Percentiles rank a stretch among this genome's conserved stretches.
Evolutionary conservation across 2,329 filamentous ascomycete genomes (phyloP).

Genomic region (Fusarium sp.): DNA sequence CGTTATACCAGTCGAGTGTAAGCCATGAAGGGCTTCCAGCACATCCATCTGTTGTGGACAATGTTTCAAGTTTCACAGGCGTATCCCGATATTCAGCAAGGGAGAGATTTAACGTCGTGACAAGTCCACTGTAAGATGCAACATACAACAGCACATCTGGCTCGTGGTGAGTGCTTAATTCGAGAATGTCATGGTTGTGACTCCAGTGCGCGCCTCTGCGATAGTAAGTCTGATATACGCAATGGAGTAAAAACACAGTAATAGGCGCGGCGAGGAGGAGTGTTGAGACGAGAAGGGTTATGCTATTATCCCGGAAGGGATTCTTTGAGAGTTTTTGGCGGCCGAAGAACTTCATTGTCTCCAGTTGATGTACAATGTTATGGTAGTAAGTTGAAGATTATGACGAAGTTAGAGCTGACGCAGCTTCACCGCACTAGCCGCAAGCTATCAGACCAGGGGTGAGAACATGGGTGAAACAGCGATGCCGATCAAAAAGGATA

Average conservation of each 20-base stretch:
- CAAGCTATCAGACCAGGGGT: neutral
- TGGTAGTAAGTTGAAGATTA: neutral
- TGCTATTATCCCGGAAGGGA: conserved; percentile 6
- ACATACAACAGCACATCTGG: conserved; percentile 52
- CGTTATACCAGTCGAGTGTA: conserved; percentile 60
- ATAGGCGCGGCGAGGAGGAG: conserved; percentile 28
- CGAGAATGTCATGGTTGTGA: conserved; percentile 7
- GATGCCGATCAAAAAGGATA: neutral
- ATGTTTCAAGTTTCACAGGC: conserved; percentile 49
- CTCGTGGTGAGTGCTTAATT: neutral
- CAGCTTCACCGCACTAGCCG: neutral
- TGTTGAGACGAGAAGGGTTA: conserved; percentile 2
- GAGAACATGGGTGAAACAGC: neutral
- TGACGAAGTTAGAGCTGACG: neutral
- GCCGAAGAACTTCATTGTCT: conserved; percentile 23
- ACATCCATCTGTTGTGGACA: conserved; percentile 59
- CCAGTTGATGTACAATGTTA: neutral
- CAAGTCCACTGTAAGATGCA: conserved; percentile 58
- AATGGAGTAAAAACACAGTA: conserved; percentile 29
- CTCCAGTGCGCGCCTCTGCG: conserved; percentile 8
- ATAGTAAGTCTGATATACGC: conserved; percentile 19
- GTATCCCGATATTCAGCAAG: conserved; percentile 22
- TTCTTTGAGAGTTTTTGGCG: neutral
- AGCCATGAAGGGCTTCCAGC: conserved; percentile 69
- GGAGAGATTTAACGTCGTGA: conserved; percentile 59